Conservation (phyloP, 768 basidiomycete genomes). For the Wakefieldia striispora region DNA sequence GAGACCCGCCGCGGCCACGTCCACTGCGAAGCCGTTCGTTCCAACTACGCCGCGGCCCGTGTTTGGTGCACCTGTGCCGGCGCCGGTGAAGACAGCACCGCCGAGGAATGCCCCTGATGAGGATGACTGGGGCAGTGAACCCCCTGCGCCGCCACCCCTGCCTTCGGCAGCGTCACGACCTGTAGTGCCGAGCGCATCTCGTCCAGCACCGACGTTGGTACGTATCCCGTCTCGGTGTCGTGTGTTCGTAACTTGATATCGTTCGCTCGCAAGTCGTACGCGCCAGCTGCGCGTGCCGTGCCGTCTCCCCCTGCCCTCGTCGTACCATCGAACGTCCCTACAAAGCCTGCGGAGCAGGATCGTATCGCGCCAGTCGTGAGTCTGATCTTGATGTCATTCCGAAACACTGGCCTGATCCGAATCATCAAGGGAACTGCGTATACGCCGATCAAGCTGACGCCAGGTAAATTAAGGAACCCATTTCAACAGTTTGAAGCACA, state of each 20-base stretch:
- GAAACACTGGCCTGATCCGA: not conserved
- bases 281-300: constrained; percentile 26
- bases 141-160: constrained; percentile 40
- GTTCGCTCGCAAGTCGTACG: constrained; percentile 17
- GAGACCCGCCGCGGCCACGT: not conserved
- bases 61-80: constrained; percentile 43
- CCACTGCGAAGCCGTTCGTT: constrained; percentile 29
- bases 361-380: constrained; percentile 73
- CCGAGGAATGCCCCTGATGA: constrained; percentile 48
- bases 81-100: constrained; percentile 39
- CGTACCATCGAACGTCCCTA: constrained; percentile 47
- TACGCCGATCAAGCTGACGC: constrained; percentile 82
- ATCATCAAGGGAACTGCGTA: constrained; percentile 69
- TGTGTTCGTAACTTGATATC: not conserved
- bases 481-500: constrained; percentile 64
- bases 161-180: constrained; percentile 48
- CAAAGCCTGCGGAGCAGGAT: constrained; percentile 76
- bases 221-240: constrained; percentile 12
- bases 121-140: constrained; percentile 56
- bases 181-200: constrained; percentile 39
- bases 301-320: constrained; percentile 37
- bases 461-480: constrained; percentile 85
- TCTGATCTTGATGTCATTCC: not conserved
- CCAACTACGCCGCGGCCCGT: constrained; percentile 47
- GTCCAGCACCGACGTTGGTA: constrained; percentile 40